These are phyloP conservation scores for Aspergillus persii DNA, from an alignment of 2,329 filamentous ascomycete genomes.

Conservation along the genomic window DNA sequence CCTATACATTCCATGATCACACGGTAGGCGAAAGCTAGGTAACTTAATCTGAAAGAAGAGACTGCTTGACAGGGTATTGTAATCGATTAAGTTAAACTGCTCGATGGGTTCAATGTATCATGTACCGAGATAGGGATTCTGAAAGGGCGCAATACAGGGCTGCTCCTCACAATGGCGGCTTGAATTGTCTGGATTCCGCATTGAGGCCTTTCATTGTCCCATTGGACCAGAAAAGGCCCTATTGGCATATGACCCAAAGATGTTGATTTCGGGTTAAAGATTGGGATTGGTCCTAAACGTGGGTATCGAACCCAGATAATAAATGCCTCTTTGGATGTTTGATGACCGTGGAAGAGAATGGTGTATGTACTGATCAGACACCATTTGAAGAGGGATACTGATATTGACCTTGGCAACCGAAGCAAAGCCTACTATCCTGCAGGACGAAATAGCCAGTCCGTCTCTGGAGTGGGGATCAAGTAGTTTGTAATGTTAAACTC, in stretches of 20 bases:
- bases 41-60: background rate
- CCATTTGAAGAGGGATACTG: no score
- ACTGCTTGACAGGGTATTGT: no score
- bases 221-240: background rate
- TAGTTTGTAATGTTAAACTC: slow-evolving; percentile 49
- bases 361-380: background rate
- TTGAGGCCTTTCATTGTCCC: background rate
- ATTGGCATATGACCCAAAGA: background rate
- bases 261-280: background rate
- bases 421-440: slow-evolving; percentile 8
- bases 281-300: background rate
- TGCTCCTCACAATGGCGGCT: background rate
- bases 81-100: no score
- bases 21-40: background rate
- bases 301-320: background rate
- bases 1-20: background rate
- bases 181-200: no score
- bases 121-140: background rate
- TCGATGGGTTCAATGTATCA: no score
- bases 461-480: slow-evolving; percentile 46
- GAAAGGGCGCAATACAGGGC: background rate
- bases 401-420: background rate
- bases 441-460: slow-evolving; percentile 45
- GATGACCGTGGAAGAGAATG: background rate
- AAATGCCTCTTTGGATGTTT: background rate